These are phyloP conservation scores for Penicillium thymicola DNA, from an alignment of 2,329 filamentous ascomycete genomes.

Conservation along the genomic window DNA sequence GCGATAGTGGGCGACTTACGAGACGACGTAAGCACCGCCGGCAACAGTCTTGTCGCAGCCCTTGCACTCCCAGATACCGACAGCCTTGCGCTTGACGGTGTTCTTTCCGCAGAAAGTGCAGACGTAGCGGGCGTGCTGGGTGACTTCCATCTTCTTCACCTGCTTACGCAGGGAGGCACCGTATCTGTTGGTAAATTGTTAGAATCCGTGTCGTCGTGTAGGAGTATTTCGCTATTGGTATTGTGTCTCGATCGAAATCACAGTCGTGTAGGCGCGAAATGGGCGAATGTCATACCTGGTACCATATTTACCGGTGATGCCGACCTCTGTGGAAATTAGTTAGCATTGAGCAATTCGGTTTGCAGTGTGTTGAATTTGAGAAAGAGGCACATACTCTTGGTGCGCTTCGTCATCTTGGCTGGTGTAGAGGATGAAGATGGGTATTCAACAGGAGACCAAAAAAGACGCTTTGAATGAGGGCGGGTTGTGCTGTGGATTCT, in stretches of 20 bases:
- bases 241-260: conserved; percentile 16
- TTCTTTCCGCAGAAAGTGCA: conserved; percentile 99
- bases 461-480: conserved; percentile 32
- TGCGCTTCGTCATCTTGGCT: conserved; percentile 89
- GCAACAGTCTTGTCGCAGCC: conserved; percentile 92
- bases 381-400: conserved; percentile 61
- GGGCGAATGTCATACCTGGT: conserved; percentile 67
- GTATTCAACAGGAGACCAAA: conserved; percentile 36
- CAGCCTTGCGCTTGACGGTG: conserved; percentile 83
- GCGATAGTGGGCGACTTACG: conserved; percentile 64
- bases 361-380: background rate
- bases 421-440: conserved; percentile 39
- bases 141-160: conserved; percentile 99
- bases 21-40: conserved; percentile 90
- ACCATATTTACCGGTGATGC: conserved; percentile 98
- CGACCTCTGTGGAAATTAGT: conserved; percentile 63
- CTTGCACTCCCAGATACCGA: conserved; percentile 97
- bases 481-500: conserved; percentile 37
- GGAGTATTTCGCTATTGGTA: conserved; percentile 2
- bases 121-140: conserved; percentile 94
- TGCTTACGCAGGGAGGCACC: conserved; percentile 99
- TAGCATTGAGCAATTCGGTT: conserved; percentile 26
- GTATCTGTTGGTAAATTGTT: conserved; percentile 60
- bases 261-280: conserved; percentile 14
- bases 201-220: conserved; percentile 20